A percentile compares a stretch with the other conserved stretches of the same genome.
phyloP scores from a whole-genome alignment of 2,329 filamentous ascomycete species.

The Hypoxylon sp. region DNA sequence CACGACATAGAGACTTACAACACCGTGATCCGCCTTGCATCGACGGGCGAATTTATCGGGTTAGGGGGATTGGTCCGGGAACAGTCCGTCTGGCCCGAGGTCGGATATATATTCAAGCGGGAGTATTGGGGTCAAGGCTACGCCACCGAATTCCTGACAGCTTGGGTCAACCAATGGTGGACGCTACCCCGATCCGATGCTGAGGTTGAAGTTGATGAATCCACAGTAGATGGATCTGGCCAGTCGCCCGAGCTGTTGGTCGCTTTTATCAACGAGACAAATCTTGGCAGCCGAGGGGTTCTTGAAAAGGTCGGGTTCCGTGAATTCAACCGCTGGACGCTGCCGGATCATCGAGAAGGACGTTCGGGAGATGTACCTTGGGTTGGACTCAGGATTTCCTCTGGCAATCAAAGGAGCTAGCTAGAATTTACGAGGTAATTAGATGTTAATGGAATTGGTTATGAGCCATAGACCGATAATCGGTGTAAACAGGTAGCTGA shows the following conservation, averaged over 20 bases:
- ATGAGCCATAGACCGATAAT: too few species aligned
- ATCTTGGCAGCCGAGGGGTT: slow-evolving; percentile 64
- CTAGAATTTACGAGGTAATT: too few species aligned
- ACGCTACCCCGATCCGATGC: slow-evolving; percentile 56
- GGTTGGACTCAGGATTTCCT: slow-evolving; percentile 24
- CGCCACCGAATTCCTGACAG: slow-evolving; percentile 64
- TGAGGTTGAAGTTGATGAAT: slow-evolving; percentile 54
- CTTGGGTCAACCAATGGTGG: slow-evolving; percentile 58
- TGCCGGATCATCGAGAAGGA: slow-evolving; percentile 38
- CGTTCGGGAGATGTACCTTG: slow-evolving; percentile 23
- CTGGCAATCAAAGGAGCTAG: slow-evolving; percentile 4
- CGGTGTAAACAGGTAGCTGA: not conserved
- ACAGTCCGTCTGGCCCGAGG: slow-evolving; percentile 60
- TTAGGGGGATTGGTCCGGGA: slow-evolving; percentile 54
- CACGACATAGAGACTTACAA: slow-evolving; percentile 63
- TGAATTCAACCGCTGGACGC: slow-evolving; percentile 53
- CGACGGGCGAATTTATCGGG: slow-evolving; percentile 61
- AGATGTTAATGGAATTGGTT: too few species aligned
- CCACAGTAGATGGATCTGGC: slow-evolving; percentile 45
- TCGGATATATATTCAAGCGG: slow-evolving; percentile 65
- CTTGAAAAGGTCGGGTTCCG: slow-evolving; percentile 65
- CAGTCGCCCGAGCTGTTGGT: slow-evolving; percentile 53
- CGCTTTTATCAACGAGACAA: slow-evolving; percentile 58
- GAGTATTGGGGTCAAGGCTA: slow-evolving; percentile 65
- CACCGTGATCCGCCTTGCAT: slow-evolving; percentile 59